Evolutionary conservation across 148 eudicot genomes (phyloP).

Genomic region (Rhododendron williamsianum): DNA sequence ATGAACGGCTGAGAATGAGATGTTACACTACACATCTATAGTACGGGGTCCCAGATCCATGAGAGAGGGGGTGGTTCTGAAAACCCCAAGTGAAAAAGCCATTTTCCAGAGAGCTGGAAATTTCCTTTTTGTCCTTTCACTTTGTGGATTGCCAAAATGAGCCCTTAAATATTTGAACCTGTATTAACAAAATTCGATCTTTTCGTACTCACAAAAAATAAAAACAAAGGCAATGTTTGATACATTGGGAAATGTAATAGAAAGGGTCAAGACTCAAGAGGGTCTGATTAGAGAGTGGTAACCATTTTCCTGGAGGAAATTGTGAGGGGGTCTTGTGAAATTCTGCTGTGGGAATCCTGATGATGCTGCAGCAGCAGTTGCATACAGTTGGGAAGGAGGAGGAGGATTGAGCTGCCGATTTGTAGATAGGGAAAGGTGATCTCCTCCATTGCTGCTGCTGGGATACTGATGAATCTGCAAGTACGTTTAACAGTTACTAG

Average conservation of each 20-base stretch:
- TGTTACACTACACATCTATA: no score
- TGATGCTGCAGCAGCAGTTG: conserved; percentile 95
- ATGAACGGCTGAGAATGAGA: no score
- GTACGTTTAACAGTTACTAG: neutral
- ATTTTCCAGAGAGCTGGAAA: neutral
- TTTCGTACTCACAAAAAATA: neutral
- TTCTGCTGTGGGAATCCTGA: conserved; percentile 97
- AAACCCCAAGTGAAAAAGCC: no score
- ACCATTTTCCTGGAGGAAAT: conserved; percentile 54
- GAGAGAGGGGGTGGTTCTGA: neutral
- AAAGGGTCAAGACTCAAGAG: conserved; percentile 20
- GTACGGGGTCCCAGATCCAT: neutral
- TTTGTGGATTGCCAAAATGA: neutral
- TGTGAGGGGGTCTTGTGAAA: conserved; percentile 25
- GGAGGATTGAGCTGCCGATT: conserved; percentile 37
- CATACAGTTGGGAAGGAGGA: conserved; percentile 34
- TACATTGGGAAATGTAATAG: neutral
- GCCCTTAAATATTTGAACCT: neutral
- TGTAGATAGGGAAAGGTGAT: conserved; percentile 17
- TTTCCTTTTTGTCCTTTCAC: neutral
- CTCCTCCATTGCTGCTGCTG: conserved; percentile 47
- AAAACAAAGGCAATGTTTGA: neutral
- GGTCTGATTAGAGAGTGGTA: conserved; percentile 51
- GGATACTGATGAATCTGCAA: conserved; percentile 54
- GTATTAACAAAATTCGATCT: neutral